phyloP scores from a whole-genome alignment of 163 green algal genomes.

The Coccomyxa subellipsoidea region DNA sequence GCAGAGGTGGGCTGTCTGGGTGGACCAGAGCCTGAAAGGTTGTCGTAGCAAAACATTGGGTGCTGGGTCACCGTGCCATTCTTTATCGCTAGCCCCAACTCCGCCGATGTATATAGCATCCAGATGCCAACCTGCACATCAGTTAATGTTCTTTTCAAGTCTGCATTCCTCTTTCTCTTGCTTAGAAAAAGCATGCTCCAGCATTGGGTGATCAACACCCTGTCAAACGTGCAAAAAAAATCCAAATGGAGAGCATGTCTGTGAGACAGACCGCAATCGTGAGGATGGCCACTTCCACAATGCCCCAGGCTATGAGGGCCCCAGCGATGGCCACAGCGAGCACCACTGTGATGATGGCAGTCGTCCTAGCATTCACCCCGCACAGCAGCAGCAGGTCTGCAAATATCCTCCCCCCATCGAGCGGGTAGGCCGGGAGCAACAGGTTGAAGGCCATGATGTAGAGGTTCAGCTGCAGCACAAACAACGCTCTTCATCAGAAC shows the following conservation, averaged over 20 bases:
- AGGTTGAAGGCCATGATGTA: slow-evolving; percentile 65
- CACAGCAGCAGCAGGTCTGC: slow-evolving; percentile 38
- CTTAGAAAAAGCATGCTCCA: too few species aligned
- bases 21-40: background rate
- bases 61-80: slow-evolving; percentile 16
- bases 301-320: background rate
- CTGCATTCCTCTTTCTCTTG: too few species aligned
- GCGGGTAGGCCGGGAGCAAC: slow-evolving; percentile 58
- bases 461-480: slow-evolving; percentile 52
- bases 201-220: too few species aligned
- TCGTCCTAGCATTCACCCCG: slow-evolving; percentile 9
- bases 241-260: background rate
- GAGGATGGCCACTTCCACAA: background rate
- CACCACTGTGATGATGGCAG: slow-evolving; percentile 24
- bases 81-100: slow-evolving; percentile 11
- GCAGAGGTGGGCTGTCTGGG: background rate
- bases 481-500: too few species aligned
- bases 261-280: background rate
- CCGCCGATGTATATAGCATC: slow-evolving; percentile 21
- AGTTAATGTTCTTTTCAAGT: too few species aligned
- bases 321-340: background rate
- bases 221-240: too few species aligned
- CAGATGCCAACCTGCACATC: slow-evolving; percentile 24
- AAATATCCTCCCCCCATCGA: slow-evolving; percentile 65
- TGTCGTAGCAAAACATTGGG: slow-evolving; percentile 23